Evolutionary conservation across 1,139 yeast species (phyloP).

Genomic region (Blastobotrys proliferans): DNA sequence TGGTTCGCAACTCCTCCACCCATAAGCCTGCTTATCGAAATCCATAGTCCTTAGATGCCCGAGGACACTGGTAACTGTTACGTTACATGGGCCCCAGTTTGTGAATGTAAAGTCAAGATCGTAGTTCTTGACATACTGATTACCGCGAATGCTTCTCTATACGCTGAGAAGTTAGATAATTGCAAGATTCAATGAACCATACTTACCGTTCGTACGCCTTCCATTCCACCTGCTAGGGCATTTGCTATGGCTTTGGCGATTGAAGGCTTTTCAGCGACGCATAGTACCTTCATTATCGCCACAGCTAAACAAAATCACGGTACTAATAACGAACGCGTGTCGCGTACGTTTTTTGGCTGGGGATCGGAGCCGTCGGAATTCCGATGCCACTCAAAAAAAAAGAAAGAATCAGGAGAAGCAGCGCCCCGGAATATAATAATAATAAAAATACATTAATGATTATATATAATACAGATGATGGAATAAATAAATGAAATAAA

Average conservation of each 20-base stretch:
- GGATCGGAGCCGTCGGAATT: background rate
- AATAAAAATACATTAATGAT: background rate
- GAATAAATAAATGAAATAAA: background rate
- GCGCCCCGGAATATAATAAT: background rate
- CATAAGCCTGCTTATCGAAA: constrained; percentile 48
- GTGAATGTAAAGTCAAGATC: constrained; percentile 66
- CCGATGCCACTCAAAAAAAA: background rate
- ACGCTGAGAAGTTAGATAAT: background rate
- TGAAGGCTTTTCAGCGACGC: constrained; percentile 97
- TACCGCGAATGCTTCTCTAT: constrained; percentile 34
- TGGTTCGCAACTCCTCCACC: constrained; percentile 70
- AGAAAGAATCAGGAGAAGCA: background rate
- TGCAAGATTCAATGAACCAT: background rate
- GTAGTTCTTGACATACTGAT: constrained; percentile 73
- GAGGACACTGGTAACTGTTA: constrained; percentile 85
- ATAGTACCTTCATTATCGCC: constrained; percentile 64
- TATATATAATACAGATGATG: background rate
- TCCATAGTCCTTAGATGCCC: constrained; percentile 76
- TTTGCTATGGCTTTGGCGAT: constrained; percentile 83
- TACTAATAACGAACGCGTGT: too few species aligned
- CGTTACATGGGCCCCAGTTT: constrained; percentile 63
- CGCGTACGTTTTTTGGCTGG: background rate
- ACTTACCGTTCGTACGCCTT: constrained; percentile 38
- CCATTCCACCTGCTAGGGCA: constrained; percentile 68
- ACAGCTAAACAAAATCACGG: background rate